Evolutionary conservation across 2,329 filamentous ascomycete species (phyloP).

Genomic region (Penicillium vulpinum): DNA sequence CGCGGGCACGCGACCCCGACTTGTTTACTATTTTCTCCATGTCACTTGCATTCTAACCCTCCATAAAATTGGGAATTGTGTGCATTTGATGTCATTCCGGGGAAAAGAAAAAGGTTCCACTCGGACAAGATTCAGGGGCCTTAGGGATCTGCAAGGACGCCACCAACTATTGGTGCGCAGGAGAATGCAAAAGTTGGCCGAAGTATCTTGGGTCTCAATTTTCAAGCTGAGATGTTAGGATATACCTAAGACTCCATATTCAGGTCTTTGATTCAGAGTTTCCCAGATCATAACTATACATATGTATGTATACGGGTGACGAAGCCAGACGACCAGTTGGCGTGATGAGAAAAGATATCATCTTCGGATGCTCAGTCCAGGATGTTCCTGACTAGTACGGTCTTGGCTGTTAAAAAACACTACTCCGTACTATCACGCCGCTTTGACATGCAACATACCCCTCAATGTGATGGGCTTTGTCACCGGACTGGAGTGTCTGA

Average conservation of each 20-base stretch:
- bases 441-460: slow-evolving; percentile 10
- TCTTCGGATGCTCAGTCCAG: neutral
- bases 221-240: neutral
- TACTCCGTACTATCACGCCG: neutral
- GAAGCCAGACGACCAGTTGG: slow-evolving; percentile 5
- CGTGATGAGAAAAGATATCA: neutral
- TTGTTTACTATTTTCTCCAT: neutral
- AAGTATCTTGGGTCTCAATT: neutral
- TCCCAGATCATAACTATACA: neutral
- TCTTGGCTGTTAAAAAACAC: neutral
- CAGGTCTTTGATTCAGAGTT: too few species aligned
- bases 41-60: slow-evolving; percentile 1
- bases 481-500: slow-evolving; percentile 1
- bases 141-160: slow-evolving; percentile 14
- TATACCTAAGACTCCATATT: too few species aligned
- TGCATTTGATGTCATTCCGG: neutral
- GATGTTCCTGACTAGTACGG: neutral
- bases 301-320: neutral
- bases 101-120: neutral
- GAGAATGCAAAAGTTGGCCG: slow-evolving; percentile 8
- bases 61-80: neutral
- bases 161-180: slow-evolving; percentile 7
- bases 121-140: slow-evolving; percentile 4
- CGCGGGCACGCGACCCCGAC: slow-evolving; percentile 2
- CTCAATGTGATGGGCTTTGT: neutral